phyloP scores from a whole-genome alignment of 2,329 filamentous ascomycete species.

The Teratosphaeria gauchensis region DNA sequence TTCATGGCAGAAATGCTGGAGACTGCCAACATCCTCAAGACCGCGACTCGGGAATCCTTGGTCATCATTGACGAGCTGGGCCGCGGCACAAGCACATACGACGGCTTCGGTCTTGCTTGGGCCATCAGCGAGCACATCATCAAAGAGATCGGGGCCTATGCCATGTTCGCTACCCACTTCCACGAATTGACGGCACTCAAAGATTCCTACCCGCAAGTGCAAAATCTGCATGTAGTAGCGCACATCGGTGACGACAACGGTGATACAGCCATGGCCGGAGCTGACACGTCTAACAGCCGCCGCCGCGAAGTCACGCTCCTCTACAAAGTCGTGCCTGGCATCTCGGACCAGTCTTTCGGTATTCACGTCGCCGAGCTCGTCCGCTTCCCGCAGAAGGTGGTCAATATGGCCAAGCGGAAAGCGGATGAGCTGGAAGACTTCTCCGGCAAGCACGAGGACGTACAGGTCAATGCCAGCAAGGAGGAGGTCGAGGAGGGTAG shows the following conservation, averaged over 20 bases:
- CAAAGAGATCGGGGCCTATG: constrained; percentile 86
- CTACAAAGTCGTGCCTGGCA: constrained; percentile 91
- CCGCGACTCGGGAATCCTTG: constrained; percentile 83
- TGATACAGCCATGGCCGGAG: constrained; percentile 24
- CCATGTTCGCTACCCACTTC: constrained; percentile 95
- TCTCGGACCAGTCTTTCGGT: constrained; percentile 95
- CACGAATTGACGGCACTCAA: constrained; percentile 90
- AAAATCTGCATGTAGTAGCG: constrained; percentile 91
- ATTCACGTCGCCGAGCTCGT: constrained; percentile 98
- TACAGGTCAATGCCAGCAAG: constrained; percentile 53
- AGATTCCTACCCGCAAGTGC: constrained; percentile 76
- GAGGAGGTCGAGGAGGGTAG: constrained; percentile 86
- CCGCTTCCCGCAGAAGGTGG: constrained; percentile 90
- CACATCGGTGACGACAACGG: constrained; percentile 59
- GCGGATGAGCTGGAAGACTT: constrained; percentile 98
- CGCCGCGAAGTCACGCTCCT: constrained; percentile 80
- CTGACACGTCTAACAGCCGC: constrained; percentile 38
- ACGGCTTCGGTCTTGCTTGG: constrained; percentile 98
- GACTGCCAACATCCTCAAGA: constrained; percentile 96
- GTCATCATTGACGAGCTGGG: constrained; percentile 99
- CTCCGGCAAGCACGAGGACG: constrained; percentile 59
- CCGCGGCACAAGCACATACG: constrained; percentile 93
- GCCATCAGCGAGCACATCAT: constrained; percentile 97
- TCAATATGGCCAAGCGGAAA: constrained; percentile 98
- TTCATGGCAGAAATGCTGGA: constrained; percentile 99